Conservation (phyloP, 352 stramenopile species). For the Phytophthora capsici region DNA sequence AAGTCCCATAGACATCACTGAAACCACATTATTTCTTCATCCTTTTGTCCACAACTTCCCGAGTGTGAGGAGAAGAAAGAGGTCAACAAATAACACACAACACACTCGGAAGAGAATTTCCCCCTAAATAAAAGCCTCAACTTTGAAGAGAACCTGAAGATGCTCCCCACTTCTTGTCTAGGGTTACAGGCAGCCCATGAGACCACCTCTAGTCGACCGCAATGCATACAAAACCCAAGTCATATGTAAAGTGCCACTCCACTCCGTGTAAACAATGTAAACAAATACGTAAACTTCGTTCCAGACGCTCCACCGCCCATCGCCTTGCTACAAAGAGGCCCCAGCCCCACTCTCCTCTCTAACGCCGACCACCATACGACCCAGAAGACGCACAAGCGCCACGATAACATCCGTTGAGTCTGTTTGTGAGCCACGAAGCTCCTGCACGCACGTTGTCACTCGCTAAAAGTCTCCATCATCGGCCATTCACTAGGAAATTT, state of each 20-base stretch:
- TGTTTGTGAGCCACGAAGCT: background rate
- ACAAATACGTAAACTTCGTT: conserved; percentile 9
- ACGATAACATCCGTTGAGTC: background rate
- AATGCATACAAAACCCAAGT: conserved; percentile 27
- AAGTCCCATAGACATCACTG: conserved; percentile 40
- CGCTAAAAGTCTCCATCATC: conserved; percentile 32
- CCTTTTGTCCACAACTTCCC: conserved; percentile 44
- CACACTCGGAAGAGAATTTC: conserved; percentile 28
- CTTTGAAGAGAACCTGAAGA: conserved; percentile 7
- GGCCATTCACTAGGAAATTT: background rate
- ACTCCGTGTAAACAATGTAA: conserved; percentile 16
- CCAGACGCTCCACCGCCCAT: conserved; percentile 22
- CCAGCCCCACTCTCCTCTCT: conserved; percentile 16
- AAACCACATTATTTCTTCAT: conserved; percentile 78
- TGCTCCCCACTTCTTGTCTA: conserved; percentile 46
- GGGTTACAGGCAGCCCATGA: conserved; percentile 74
- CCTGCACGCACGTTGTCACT: conserved; percentile 28
- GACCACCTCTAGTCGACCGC: conserved; percentile 42
- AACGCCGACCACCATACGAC: conserved; percentile 6
- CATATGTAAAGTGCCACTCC: conserved; percentile 17
- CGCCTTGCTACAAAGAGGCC: background rate
- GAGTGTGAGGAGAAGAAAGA: conserved; percentile 74
- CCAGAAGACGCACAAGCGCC: conserved; percentile 8
- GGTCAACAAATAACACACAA: conserved; percentile 73
- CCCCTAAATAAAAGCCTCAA: conserved; percentile 10